A percentile compares a stretch with the other conserved stretches of the same genome.
Evolutionary conservation across 2,329 filamentous ascomycete genomes (phyloP).

Genomic region (Dactylellina haptotyla): DNA sequence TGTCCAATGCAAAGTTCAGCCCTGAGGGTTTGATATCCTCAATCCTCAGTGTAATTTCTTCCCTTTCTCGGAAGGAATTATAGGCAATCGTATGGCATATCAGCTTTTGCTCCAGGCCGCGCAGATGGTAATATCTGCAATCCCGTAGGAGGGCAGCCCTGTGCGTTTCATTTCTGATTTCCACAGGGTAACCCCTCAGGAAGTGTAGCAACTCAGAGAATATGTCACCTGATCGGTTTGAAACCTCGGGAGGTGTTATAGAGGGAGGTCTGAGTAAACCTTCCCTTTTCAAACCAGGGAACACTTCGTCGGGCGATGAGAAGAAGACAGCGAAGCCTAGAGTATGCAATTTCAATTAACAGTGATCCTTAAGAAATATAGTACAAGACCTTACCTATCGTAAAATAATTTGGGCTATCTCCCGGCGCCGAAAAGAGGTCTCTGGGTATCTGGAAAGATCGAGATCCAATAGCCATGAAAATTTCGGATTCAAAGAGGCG

Average conservation of each 20-base stretch:
- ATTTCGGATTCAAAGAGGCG: conserved; percentile 92
- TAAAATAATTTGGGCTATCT: conserved; percentile 96
- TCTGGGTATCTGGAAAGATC: conserved; percentile 87
- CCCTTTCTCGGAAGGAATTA: conserved; percentile 74
- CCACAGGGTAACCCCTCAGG: conserved; percentile 82
- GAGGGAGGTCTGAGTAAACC: conserved; percentile 85
- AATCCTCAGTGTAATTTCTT: conserved; percentile 81
- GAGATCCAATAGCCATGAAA: conserved; percentile 87
- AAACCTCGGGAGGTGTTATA: conserved; percentile 82
- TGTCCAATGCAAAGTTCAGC: conserved; percentile 72
- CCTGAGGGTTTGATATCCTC: conserved; percentile 91
- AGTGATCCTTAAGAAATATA: not conserved
- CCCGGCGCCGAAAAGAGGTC: conserved; percentile 86
- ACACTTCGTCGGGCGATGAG: conserved; percentile 79
- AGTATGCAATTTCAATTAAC: not conserved
- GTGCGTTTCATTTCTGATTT: conserved; percentile 79
- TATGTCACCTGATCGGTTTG: conserved; percentile 81
- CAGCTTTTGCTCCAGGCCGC: conserved; percentile 86
- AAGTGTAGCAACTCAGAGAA: conserved; percentile 85
- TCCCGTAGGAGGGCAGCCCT: conserved; percentile 81
- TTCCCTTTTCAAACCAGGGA: conserved; percentile 82
- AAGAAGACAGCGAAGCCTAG: conserved; percentile 75
- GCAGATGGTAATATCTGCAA: conserved; percentile 91
- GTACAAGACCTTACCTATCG: conserved; percentile 74
- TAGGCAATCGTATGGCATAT: conserved; percentile 79